These are phyloP conservation scores for Eucalyptus regnans DNA, from an alignment of 345 rosid species.

Conservation along the genomic window DNA sequence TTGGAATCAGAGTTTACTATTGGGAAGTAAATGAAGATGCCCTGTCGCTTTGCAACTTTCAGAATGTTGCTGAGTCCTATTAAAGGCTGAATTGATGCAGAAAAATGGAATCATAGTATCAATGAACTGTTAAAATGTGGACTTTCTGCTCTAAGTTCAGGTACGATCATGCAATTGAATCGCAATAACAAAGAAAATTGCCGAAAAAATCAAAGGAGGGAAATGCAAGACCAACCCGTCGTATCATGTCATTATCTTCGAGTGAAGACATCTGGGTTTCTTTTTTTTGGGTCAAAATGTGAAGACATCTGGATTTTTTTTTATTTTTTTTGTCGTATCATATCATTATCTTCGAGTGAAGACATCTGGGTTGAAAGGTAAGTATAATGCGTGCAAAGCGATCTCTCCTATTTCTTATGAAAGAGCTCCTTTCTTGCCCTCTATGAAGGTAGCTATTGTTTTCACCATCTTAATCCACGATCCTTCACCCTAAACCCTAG, in stretches of 20 bases:
- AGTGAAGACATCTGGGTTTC: not conserved
- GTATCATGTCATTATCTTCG: not conserved
- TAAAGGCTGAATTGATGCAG: not conserved
- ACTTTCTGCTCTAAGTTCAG: not conserved
- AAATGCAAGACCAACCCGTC: not conserved
- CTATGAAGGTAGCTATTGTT: not conserved
- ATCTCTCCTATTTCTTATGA: not conserved
- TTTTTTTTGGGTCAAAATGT: too few relatives aligned
- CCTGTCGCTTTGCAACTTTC: not conserved
- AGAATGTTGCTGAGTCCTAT: not conserved
- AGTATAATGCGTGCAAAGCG: not conserved
- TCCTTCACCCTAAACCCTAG: not conserved
- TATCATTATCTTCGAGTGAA: not conserved
- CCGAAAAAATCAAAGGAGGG: not conserved
- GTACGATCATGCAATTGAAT: not conserved
- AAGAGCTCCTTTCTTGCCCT: not conserved
- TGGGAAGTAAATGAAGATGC: not conserved
- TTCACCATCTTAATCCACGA: not conserved
- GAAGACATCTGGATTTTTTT: not conserved
- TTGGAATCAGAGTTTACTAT: not conserved
- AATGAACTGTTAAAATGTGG: not conserved
- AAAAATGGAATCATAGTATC: not conserved
- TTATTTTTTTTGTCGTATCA: not conserved
- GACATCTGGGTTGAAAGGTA: not conserved
- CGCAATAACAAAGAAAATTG: not conserved